Percentiles rank a stretch among this genome's conserved stretches.
phyloP scores from a whole-genome alignment of 2,329 filamentous ascomycete genomes.

The Fusarium hainanense region DNA sequence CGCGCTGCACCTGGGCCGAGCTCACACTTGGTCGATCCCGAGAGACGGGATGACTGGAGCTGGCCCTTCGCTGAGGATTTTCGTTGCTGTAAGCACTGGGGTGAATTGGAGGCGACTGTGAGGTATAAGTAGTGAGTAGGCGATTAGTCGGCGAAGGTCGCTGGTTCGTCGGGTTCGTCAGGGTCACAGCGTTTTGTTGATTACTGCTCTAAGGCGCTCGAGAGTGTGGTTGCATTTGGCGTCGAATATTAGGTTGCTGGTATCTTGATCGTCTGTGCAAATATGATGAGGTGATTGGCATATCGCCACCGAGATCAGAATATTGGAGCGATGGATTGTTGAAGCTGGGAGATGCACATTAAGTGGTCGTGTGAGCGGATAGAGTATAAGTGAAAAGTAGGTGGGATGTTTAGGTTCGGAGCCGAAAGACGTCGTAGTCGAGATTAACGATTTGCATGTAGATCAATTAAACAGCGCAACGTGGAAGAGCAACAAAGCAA shows the following conservation, averaged over 20 bases:
- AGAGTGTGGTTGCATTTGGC: conserved; percentile 6
- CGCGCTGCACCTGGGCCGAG: conserved; percentile 46
- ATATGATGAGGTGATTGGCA: conserved; percentile 25
- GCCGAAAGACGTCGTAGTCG: conserved; percentile 11
- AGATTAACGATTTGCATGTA: conserved; percentile 1
- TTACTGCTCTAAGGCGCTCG: neutral
- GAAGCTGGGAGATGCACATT: conserved; percentile 1
- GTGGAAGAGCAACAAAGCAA: conserved; percentile 11
- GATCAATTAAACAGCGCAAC: conserved; percentile 7
- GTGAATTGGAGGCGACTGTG: conserved; percentile 24
- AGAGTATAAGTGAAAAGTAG: conserved; percentile 13
- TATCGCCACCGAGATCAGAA: conserved; percentile 33
- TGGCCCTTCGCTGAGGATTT: conserved; percentile 25
- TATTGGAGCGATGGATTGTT: neutral
- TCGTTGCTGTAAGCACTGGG: conserved; percentile 13
- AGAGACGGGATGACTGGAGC: conserved; percentile 32
- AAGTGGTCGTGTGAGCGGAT: neutral
- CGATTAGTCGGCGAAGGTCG: conserved; percentile 26
- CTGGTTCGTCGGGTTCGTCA: conserved; percentile 34
- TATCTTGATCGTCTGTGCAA: conserved; percentile 29
- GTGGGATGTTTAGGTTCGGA: conserved; percentile 8
- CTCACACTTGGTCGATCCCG: conserved; percentile 36
- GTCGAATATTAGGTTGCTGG: neutral
- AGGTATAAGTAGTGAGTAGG: conserved; percentile 30
- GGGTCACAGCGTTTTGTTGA: conserved; percentile 24